Base-by-base conservation (phyloP, 2,329 filamentous ascomycete species). In the Cladosporium sp. region DNA sequence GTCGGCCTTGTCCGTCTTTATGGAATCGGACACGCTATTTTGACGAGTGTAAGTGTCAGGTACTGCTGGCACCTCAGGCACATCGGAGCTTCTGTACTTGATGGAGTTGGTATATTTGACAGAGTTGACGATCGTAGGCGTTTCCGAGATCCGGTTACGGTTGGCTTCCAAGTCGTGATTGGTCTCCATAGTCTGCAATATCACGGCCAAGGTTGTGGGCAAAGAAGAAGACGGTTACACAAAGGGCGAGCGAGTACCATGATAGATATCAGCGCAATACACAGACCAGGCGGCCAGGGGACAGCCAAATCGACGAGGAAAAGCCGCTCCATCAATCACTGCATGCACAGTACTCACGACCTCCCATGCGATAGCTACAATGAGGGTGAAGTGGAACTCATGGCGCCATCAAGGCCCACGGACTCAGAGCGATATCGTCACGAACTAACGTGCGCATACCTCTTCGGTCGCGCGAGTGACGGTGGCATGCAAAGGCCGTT, bases 71-170 rank as follows among this genome's bases (percentile, higher is more conserved):
- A 63, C 60, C 16, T 56, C 31, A 44, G 60, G 60, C 35, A 53
- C 26, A 11, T 46, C 49, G 18, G 50, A 46, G 33, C n/a, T 26
- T 26, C 23, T 10, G 33, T 56, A n/a, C 8, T 55, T 63, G 10
- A 28, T 23, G 23, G 60, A 44, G 11, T 8, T 31, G 31, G 49
- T 44, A 26, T 63, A 56, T 23, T 26, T 40, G 33, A 63, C 50
- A 2, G 60, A 63, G 23, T 63, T 63, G 60, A 63, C 60, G 33
- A 56, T 40, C 29, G 60, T 63, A 7, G 60, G 60, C 6, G 60
- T 63, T 56, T 63, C 60, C 7, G 60, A 63, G 23, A 55, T 14
- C 16, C 60, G 50, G 33, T 62, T 62, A 23, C 23, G 10, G 33
- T 56, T 63, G 50, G 60, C 50, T 18, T 63, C 60, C 35, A 56